phyloP scores from a whole-genome alignment of 139 green algal genomes.

The Prasinococcaceae sp. region DNA sequence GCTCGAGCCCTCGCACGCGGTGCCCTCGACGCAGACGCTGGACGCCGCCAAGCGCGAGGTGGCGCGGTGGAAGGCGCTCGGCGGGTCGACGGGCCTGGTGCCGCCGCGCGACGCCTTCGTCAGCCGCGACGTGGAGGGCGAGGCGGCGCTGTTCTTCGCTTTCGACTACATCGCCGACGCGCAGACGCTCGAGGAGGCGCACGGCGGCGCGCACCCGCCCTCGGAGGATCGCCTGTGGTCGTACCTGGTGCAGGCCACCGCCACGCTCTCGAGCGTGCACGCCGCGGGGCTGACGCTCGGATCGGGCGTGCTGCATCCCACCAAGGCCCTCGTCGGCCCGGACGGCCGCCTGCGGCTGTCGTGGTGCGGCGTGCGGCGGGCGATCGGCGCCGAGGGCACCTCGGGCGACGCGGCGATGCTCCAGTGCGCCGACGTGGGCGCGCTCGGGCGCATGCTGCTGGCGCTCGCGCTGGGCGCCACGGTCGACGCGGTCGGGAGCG shows the following conservation, averaged over 20 bases:
- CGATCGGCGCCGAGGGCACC: neutral
- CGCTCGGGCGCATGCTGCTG: conserved; percentile 42
- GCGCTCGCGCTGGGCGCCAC: neutral
- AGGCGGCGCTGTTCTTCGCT: neutral
- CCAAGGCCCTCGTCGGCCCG: neutral
- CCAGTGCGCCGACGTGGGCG: conserved; percentile 17
- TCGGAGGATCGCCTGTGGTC: neutral
- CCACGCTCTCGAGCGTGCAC: neutral
- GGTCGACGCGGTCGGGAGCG: neutral
- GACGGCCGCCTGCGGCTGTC: neutral
- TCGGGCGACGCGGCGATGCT: neutral
- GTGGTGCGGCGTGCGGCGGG: neutral
- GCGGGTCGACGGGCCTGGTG: neutral
- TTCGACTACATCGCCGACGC: neutral
- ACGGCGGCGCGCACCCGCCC: too few species aligned
- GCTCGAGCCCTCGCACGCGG: too few species aligned
- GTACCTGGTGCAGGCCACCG: neutral
- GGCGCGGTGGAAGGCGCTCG: neutral
- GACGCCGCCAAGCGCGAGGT: neutral
- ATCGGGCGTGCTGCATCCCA: neutral
- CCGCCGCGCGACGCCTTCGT: neutral
- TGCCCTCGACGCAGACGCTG: neutral
- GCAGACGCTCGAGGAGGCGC: neutral
- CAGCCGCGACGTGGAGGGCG: neutral
- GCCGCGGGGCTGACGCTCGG: neutral